Percentiles rank a stretch among this genome's conserved stretches.
phyloP scores from a whole-genome alignment of 176 grass and related monocot genomes.

The Oryza punctata region DNA sequence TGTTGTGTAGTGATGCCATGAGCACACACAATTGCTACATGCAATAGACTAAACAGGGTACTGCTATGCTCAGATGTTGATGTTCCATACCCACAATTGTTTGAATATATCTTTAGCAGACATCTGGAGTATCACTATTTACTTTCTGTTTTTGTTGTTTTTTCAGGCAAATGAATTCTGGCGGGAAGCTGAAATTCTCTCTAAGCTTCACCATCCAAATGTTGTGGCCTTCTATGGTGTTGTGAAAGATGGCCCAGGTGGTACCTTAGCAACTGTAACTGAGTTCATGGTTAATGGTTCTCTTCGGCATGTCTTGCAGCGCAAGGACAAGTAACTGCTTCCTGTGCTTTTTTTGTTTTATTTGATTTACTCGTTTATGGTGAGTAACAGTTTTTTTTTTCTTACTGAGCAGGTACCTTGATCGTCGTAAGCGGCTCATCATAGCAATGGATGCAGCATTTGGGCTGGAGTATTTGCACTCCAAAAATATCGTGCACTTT shows the following conservation, averaged over 20 bases:
- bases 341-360: neutral
- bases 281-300: conserved; percentile 99
- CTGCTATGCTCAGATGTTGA: neutral
- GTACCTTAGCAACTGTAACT: conserved; percentile 87
- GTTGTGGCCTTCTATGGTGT: conserved; percentile 96
- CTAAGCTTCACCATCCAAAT: conserved; percentile 94
- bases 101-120: neutral
- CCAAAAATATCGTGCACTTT: conserved; percentile 93
- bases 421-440: conserved; percentile 84
- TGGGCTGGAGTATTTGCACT: conserved; percentile 94
- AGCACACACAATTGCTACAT: neutral
- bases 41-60: neutral
- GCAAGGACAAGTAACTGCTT: conserved; percentile 88
- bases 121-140: conserved; percentile 15
- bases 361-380: conserved; percentile 30
- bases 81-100: neutral
- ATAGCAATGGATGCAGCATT: conserved; percentile 96
- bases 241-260: conserved; percentile 85
- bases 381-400: conserved; percentile 29
- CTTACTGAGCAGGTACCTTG: conserved; percentile 59
- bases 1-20: neutral
- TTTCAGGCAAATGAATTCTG: conserved; percentile 91
- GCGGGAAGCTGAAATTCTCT: conserved; percentile 96
- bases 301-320: conserved; percentile 90
- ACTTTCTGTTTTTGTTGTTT: conserved; percentile 25